Evolutionary conservation across 2,329 filamentous ascomycete genomes (phyloP).

Genomic region (Fonsecaea nubica): DNA sequence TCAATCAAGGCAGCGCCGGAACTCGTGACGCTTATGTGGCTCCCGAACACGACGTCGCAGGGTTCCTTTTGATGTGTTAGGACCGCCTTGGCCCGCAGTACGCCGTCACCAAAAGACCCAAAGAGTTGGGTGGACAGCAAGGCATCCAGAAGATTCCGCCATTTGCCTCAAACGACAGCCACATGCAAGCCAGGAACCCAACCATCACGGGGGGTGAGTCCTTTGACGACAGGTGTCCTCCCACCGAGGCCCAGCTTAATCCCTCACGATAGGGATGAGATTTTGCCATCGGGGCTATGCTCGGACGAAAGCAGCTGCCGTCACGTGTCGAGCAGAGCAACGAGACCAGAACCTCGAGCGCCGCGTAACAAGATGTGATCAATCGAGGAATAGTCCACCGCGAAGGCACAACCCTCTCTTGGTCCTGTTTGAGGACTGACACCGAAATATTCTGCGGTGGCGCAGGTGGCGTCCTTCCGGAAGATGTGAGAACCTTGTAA

Average conservation of each 20-base stretch:
- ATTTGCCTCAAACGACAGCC: neutral
- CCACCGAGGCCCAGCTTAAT: neutral
- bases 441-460: neutral
- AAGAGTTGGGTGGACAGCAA: neutral
- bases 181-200: neutral
- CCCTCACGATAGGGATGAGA: neutral
- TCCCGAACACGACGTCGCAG: neutral
- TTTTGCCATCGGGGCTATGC: slow-evolving; percentile 1
- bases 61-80: neutral
- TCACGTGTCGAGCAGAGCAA: neutral
- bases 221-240: neutral
- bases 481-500: neutral
- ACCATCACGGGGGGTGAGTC: neutral
- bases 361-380: neutral
- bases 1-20: neutral
- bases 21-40: neutral
- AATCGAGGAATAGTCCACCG: neutral
- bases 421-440: neutral
- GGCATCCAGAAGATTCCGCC: neutral
- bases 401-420: neutral
- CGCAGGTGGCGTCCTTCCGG: neutral
- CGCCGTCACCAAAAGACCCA: neutral
- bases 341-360: neutral
- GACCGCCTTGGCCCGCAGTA: neutral
- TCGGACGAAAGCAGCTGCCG: neutral